Evolutionary conservation across 768 basidiomycete genomes (phyloP), one percentile per base, ranked within the genome.

Genomic region (Candolleomyces efflorescens): DNA sequence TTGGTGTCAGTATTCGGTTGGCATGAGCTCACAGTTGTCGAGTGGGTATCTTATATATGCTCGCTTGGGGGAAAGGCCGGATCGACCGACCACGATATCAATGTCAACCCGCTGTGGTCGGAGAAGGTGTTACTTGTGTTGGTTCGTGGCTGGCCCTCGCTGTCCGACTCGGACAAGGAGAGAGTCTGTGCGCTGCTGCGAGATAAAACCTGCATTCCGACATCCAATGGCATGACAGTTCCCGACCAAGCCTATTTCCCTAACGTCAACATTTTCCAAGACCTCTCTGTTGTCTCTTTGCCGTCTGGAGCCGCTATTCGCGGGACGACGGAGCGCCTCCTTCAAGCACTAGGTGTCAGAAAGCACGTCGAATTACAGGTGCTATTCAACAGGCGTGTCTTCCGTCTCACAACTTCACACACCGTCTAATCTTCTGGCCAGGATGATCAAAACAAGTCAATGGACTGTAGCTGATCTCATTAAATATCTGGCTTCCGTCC

Each of bases 311-410:
- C 73, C 1, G 54, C 68, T 0, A 75, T 94, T 62, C 93, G 90
- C 67, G 87, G 86, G 0, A 70, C 76, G 4, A 67, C 92, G 62
- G 93, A 95, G 67, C 87, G 82, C 61, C 69, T 92, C 2, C 71
- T 94, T 5, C 75, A 82, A 26, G 81, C 79, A 1, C 73, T 98
- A 0, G 96, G 94, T 11, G 92, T 98, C 11, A 82, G 93, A 17
- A 92, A 86, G 67, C 94, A 95, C 61, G 93, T 98, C 6, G 91
- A 98, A 59, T 77, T 98, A 1, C 94, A 98, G 68, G 76, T 97
- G 2, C 81, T 99, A n/a, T 99, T 99, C 67, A 83, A 89, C 54
- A 80, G 94, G 87, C 90, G 54, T 50, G 76, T 62, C 13, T 38
- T 24, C 13, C 1, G 17, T 22, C 43, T 10, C 37, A 7, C 5